Base-by-base conservation (phyloP, 768 basidiomycete species). In the Boletus sensibilis region DNA sequence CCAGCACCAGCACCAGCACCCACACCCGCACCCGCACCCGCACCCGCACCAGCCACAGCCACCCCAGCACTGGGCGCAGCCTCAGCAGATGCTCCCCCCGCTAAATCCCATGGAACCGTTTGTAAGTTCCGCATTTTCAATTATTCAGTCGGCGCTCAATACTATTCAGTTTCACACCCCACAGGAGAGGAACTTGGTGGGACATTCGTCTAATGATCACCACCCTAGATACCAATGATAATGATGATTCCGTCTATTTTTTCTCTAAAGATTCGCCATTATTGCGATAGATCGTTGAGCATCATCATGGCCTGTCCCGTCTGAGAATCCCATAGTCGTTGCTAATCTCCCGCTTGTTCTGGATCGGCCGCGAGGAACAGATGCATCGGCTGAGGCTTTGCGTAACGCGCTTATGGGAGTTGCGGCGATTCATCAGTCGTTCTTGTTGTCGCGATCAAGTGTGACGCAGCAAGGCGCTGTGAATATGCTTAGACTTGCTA, bases 81-180 rank as follows among this genome's bases (percentile, higher is more conserved):
- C 79, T 38, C 70, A 71, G 18, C 70, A 71, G 18, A 67, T 79
- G 57, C 64, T 78, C 53, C 68, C 76, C 27, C 75, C 80, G 20
- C 61, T 79, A 49, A 81, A 85, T 61, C 75, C 81, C 14, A 76
- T 86, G 67, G 85, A 89, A 44, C 70, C 86, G 54, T 90, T 82
- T 69, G 89, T 91, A 71, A 75, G 86, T 49, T 39, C 34, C 50
- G 45, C 20, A 3, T 35, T 42, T 55, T 44, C 23, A 50, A 4
- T 13, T 20, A 44, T 52, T 60, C 23, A 25, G 25, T 50, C 42
- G 41, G 56, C 48, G 44, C 61, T 68, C 48, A 59, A 53, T 34
- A 31, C n/a, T 13, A 7, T 14, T 29, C 31, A 66, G 63, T 67
- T 57, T 68, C 59, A 72, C 68, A 53, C 66, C 70, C 58, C 66